These are phyloP conservation scores for Neophaeococcomyces aloes DNA, from an alignment of 2,329 filamentous ascomycete species.

Conservation along the genomic window DNA sequence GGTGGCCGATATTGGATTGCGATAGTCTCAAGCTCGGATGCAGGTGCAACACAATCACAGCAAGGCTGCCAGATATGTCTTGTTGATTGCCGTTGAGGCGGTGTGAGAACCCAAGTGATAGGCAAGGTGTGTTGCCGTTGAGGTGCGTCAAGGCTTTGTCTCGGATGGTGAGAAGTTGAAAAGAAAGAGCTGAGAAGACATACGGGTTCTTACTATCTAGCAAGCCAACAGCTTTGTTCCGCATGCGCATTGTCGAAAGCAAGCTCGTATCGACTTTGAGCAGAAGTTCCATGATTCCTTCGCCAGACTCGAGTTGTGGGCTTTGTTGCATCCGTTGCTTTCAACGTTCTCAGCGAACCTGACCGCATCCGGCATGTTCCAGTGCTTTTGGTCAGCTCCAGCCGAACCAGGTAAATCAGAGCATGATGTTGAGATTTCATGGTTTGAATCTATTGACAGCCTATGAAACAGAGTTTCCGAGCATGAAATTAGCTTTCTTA, in stretches of 20 bases:
- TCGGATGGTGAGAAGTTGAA: slow-evolving; percentile 6
- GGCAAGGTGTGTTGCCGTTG: slow-evolving; percentile 7
- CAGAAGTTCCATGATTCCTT: background rate
- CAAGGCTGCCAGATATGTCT: background rate
- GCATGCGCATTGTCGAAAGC: slow-evolving; percentile 5
- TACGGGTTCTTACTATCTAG: slow-evolving; percentile 6
- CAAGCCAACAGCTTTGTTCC: slow-evolving; percentile 3
- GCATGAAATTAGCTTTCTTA: slow-evolving; percentile 1
- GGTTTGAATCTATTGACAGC: background rate
- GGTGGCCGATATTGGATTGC: slow-evolving; percentile 11
- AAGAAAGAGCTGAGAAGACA: background rate
- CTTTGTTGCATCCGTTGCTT: slow-evolving; percentile 1
- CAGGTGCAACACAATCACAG: background rate
- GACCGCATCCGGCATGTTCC: slow-evolving; percentile 4
- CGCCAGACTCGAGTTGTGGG: background rate
- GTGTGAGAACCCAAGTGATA: slow-evolving; percentile 5
- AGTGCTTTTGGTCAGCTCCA: background rate
- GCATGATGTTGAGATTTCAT: background rate
- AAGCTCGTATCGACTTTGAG: background rate
- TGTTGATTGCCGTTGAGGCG: background rate
- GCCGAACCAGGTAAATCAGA: background rate
- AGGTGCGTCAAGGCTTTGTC: slow-evolving; percentile 9
- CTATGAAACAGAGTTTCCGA: slow-evolving; percentile 5
- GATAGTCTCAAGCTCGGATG: background rate
- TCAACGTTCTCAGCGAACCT: slow-evolving; percentile 1